These are phyloP conservation scores for Microdochium nivale DNA, from an alignment of 2,329 filamentous ascomycete genomes.

Conservation along the genomic window DNA sequence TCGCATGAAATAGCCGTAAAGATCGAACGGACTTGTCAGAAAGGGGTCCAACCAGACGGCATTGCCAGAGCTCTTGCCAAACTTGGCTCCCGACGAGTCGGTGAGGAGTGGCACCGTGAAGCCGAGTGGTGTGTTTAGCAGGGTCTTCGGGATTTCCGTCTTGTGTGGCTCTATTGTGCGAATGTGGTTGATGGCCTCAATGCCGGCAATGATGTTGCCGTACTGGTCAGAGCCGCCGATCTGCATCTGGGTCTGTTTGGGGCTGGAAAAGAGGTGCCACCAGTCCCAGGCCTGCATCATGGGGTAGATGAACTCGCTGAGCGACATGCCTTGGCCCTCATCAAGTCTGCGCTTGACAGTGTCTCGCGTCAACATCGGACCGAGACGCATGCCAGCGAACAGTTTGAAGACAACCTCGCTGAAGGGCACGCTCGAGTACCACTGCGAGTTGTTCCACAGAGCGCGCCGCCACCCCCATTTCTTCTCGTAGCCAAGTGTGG, in stretches of 20 bases:
- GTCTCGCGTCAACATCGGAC: constrained; percentile 80
- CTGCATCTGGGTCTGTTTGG: constrained; percentile 66
- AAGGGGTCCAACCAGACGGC: constrained; percentile 84
- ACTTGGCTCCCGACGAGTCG: constrained; percentile 77
- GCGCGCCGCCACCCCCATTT: constrained; percentile 59
- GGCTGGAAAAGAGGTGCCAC: constrained; percentile 70
- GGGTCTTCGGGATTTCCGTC: constrained; percentile 27
- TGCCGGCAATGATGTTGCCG: constrained; percentile 88
- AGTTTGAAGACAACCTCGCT: constrained; percentile 68
- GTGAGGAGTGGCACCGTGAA: constrained; percentile 89
- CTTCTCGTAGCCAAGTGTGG: constrained; percentile 54
- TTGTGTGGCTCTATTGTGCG: constrained; percentile 44
- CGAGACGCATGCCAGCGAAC: constrained; percentile 66
- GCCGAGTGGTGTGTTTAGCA: constrained; percentile 59
- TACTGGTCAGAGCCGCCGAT: constrained; percentile 94
- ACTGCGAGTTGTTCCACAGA: constrained; percentile 73
- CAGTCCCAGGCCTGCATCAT: constrained; percentile 95
- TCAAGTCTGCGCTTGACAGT: constrained; percentile 78
- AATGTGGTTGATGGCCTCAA: constrained; percentile 74
- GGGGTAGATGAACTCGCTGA: constrained; percentile 89
- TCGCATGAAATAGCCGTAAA: constrained; percentile 86
- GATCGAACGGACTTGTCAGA: constrained; percentile 73
- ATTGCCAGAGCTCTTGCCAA: constrained; percentile 91
- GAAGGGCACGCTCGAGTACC: constrained; percentile 66
- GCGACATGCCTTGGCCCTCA: constrained; percentile 87